Evolutionary conservation across 345 rosid species (phyloP), one percentile per base, ranked within the genome.

Genomic region (Ceriops zippeliana): DNA sequence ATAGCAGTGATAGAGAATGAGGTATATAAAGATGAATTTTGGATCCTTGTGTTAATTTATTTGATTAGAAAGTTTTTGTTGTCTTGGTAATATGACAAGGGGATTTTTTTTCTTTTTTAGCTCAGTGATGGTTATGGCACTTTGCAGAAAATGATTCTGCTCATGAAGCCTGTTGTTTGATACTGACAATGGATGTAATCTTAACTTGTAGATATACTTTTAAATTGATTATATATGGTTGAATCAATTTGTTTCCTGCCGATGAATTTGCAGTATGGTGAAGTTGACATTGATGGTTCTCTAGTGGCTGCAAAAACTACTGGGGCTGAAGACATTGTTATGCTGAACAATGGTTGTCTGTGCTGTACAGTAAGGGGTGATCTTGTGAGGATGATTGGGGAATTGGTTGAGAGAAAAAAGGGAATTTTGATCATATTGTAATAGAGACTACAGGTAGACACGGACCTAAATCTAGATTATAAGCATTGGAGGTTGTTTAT

Each of bases 341-440:
- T 91, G 96, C 91, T 95, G 78, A 95, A 91, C 76, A 91, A 95
- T 77, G 99, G 99, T 57, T 95, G 99, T 72, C 82, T 95, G 27
- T 95, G 99, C 73, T 95, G 99, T 82, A 95, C 99, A 0, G 97
- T 95, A 46, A 85, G 97, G 73, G 99, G 97, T 46, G 99, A 95
- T 82, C 96, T 95, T 66, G 97, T 95, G 64, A 90, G 97, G 82
- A 87, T 95, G 99, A 88, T 91, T 58, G 62, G 89, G 1, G 96
- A 88, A 61, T 79, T 95, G 76, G 97, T 95, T 68, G 82, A 66
- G 69, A 86, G 67, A 82, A 91, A 81, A 89, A 91, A 84, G 82
- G 93, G 96, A 59, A 78, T 63, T 95, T 95, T 24, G 96, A 95
- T 62, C 99, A 95, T 77, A 90, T 95, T 52, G 89, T 95, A 8